phyloP scores from a whole-genome alignment of 208 protist species.

The Phytomonas sp. region DNA sequence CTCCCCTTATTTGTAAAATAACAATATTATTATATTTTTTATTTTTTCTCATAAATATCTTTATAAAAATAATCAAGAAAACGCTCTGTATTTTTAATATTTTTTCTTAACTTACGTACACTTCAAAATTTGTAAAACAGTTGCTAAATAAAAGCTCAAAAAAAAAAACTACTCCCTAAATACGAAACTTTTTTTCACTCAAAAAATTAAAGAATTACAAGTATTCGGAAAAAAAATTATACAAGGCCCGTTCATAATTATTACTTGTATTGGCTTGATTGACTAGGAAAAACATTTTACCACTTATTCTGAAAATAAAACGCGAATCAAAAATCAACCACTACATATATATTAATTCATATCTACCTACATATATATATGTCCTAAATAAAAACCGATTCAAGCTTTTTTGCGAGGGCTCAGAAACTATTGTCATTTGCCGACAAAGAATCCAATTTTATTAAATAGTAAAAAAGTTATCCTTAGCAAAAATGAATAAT shows the following conservation, averaged over 20 bases:
- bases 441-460: too few relatives aligned
- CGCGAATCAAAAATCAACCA: background rate
- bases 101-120: constrained; percentile 10
- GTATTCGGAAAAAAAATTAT: constrained; percentile 10
- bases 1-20: constrained; percentile 9
- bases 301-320: background rate
- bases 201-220: background rate
- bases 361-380: constrained; percentile 8
- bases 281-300: constrained; percentile 1
- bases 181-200: constrained; percentile 9
- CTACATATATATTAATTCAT: constrained; percentile 4
- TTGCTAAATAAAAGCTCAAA: constrained; percentile 2
- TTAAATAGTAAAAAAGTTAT: too few relatives aligned
- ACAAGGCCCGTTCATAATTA: constrained; percentile 7
- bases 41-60: too few relatives aligned
- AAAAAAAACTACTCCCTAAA: constrained; percentile 1
- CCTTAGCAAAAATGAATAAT: background rate
- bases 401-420: too few relatives aligned
- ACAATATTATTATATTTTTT: background rate
- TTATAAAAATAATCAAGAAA: too few relatives aligned
- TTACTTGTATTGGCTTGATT: background rate
- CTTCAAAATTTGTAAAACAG: constrained; percentile 10
- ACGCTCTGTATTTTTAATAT: background rate
- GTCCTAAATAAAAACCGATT: background rate
- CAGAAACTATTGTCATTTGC: too few relatives aligned